Base-by-base conservation (phyloP, 176 grass and related monocot species). In the Musa schizocarpa region DNA sequence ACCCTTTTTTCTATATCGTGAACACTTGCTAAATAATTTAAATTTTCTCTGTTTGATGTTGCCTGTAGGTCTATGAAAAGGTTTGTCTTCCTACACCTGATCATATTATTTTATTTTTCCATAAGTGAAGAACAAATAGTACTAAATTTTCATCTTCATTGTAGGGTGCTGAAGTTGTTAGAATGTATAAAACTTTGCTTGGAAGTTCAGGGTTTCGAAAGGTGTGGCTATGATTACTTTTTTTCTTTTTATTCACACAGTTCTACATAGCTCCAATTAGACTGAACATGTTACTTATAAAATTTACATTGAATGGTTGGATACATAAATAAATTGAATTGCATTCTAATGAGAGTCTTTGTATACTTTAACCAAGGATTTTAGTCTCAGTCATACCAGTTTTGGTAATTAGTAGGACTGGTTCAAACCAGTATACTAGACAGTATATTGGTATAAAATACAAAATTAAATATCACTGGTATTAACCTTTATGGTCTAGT, bases 151-250 rank as follows among this genome's bases (percentile, higher is more conserved):
- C 65, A 76, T 71, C 71, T 77, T 77, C 86, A 71, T 76, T 86
- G 72, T 80, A 99, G 95, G 95, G 95, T 70, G 95, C 95, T 79
- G 95, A 99, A 87, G 95, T 99, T 66, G 95, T 99, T 67, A 87
- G 95, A 84, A 99, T 99, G 90, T 99, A 99, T 86, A 99, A 99
- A 88, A 94, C 90, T 65, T 89, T 99, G 84, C 92, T 99, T 80
- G 95, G 90, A 74, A 86, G 87, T 78, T 80, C 88, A 77, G 90
- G 95, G 12, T 99, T 99, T 71, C 80, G 86, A 59, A 99, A 94
- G 95, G 95, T 99, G 73, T 63, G 43, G 13, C 17, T 58, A 26
- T 23, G 50, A 50, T 49, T 50, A 20, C 54, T 69, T 20, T 63
- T 65, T 65, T 20, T 51, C 14, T 2, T 13, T 63, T 17, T 63